Percentiles rank a stretch among this genome's conserved stretches.
These are phyloP conservation scores for Coprinopsis marcescibilis DNA, from an alignment of 768 basidiomycete species.

Conservation along the genomic window DNA sequence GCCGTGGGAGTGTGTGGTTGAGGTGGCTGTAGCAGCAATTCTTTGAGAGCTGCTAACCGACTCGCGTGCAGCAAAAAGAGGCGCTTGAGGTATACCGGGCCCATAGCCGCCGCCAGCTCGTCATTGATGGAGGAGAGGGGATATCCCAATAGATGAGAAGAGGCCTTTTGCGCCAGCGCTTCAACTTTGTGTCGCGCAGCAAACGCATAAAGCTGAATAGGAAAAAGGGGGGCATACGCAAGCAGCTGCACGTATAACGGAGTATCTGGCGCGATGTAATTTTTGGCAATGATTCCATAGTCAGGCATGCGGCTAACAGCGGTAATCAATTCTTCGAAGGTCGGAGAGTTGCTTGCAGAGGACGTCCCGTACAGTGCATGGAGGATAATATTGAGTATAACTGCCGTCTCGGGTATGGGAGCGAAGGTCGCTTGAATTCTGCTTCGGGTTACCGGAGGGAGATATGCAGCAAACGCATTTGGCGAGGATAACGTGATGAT, in stretches of 20 bases:
- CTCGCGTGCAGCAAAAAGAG: conserved; percentile 30
- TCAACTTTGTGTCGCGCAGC: conserved; percentile 24
- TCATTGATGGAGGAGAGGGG: conserved; percentile 26
- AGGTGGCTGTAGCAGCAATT: conserved; percentile 15
- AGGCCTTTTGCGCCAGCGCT: conserved; percentile 30
- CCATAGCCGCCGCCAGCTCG: conserved; percentile 26
- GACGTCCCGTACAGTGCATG: conserved; percentile 46
- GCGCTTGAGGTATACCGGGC: conserved; percentile 30
- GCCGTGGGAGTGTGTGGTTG: conserved; percentile 13
- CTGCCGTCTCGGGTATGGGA: conserved; percentile 38
- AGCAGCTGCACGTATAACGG: conserved; percentile 21
- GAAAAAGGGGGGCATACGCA: conserved; percentile 22
- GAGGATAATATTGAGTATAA: conserved; percentile 45
- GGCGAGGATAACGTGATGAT: conserved; percentile 38
- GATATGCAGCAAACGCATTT: conserved; percentile 32
- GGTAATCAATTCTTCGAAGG: conserved; percentile 37
- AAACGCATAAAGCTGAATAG: conserved; percentile 34
- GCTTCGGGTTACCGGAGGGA: conserved; percentile 12
- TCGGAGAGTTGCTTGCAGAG: conserved; percentile 44
- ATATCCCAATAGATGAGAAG: conserved; percentile 30
- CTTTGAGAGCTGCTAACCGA: conserved; percentile 27
- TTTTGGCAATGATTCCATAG: conserved; percentile 16
- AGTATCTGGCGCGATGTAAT: conserved; percentile 18
- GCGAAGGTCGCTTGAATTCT: background rate
- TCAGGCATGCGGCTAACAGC: conserved; percentile 31